These are phyloP conservation scores for Cupressus sempervirens DNA, from an alignment of 75 land plant species.

Conservation along the genomic window DNA sequence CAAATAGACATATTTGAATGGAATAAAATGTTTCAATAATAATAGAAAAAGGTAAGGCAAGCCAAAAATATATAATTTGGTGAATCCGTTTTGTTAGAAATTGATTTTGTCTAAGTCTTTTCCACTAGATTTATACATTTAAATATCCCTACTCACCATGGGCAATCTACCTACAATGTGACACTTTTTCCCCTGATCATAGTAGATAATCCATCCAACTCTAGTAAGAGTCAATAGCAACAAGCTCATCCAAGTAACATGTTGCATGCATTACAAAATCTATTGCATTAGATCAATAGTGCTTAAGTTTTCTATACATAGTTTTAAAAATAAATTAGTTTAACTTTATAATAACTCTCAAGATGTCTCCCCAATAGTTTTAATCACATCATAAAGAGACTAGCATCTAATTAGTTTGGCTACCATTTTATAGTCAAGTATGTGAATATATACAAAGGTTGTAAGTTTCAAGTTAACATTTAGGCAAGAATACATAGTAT, in stretches of 20 bases:
- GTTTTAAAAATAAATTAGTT: neutral
- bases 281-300: neutral
- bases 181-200: conserved; percentile 76
- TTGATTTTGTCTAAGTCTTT: neutral
- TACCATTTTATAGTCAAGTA: neutral
- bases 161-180: conserved; percentile 84
- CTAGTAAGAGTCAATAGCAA: conserved; percentile 68
- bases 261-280: conserved; percentile 48
- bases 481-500: neutral
- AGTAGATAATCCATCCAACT: conserved; percentile 63
- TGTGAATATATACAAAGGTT: neutral
- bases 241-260: conserved; percentile 91
- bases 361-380: neutral
- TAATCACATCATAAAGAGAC: neutral
- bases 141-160: conserved; percentile 43
- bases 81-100: neutral
- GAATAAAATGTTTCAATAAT: neutral
- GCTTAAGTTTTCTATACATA: neutral
- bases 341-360: neutral
- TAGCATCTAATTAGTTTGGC: neutral
- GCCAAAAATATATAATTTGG: neutral
- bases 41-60: neutral
- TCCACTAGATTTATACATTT: neutral
- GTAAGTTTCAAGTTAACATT: neutral
- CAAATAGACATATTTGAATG: neutral